Conservation (phyloP, 352 stramenopile genomes). For the Peronospora farinosa region DNA sequence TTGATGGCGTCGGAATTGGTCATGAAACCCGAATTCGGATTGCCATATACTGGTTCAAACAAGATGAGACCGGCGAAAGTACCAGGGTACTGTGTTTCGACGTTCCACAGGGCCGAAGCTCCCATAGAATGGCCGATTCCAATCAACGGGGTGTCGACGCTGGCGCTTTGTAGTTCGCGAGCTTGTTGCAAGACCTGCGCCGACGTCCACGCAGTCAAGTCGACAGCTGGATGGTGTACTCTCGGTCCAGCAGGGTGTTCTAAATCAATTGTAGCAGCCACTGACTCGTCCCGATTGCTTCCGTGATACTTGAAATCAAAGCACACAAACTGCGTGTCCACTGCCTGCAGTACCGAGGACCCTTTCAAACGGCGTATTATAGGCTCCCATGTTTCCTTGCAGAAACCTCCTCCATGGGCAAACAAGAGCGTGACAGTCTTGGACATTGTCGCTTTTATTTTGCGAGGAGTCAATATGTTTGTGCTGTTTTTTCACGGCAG, state of each 20-base stretch:
- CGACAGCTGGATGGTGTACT: conserved; percentile 25
- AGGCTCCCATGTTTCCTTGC: conserved; percentile 43
- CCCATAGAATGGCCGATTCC: conserved; percentile 50
- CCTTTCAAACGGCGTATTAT: conserved; percentile 31
- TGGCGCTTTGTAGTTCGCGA: conserved; percentile 5
- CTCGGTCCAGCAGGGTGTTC: conserved; percentile 23
- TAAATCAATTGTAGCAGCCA: conserved; percentile 19
- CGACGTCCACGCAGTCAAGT: conserved; percentile 20
- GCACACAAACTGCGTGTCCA: conserved; percentile 27
- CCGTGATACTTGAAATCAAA: conserved; percentile 47
- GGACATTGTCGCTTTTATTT: too few relatives aligned
- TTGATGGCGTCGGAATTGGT: conserved; percentile 27
- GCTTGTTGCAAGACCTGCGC: conserved; percentile 24
- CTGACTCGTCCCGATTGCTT: conserved; percentile 20
- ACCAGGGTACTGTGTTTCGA: conserved; percentile 34
- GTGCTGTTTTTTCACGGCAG: too few relatives aligned
- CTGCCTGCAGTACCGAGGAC: conserved; percentile 19
- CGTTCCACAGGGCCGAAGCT: conserved; percentile 28
- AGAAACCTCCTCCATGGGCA: conserved; percentile 38
- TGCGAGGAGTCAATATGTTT: conserved; percentile 1
- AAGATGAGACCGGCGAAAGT: conserved; percentile 45
- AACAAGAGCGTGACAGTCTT: conserved; percentile 35
- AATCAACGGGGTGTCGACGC: conserved; percentile 27
- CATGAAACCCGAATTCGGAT: conserved; percentile 6
- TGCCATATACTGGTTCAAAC: conserved; percentile 39